Base-by-base conservation (phyloP, 2,329 filamentous ascomycete genomes). In the Fusarium robinianum region DNA sequence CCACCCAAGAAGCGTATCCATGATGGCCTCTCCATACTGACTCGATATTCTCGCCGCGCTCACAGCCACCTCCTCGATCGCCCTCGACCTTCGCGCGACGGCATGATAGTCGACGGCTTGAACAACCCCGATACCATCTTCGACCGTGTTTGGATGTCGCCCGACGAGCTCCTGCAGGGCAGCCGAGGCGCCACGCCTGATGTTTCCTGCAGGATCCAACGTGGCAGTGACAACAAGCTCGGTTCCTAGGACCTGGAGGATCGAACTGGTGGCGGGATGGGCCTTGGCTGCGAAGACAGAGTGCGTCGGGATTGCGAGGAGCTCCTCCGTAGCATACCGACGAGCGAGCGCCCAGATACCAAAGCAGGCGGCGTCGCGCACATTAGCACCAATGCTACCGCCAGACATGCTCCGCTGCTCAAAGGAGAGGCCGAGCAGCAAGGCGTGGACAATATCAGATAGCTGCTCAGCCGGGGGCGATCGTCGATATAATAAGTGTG, bases 361-460 rank as follows among this genome's bases (percentile, higher is more conserved):
- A 65, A 97, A 99, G 65, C 91, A 96, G 3, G 94, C 90, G 9
- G 94, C 92, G 71, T 99, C 94, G 32, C 94, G 83, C 11, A 99
- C 91, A 57, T 95, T 96, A 2, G 88, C 86, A 2, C 94, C 94
- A 8, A 92, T 76, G 3, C 89, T 91, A 9, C 80, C 83, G n/a
- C 94, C 92, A 3, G 89, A 90, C 1, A 89, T 81, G 31, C 86
- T 88, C 46, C 91, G 80, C 61, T 96, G 90, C 67, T 99, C 91
- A 63, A 97, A 99, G 1, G 84, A 83, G 17, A 97, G 74, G 0
- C 90, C 91, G 8, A 88, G 79, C 1, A 95, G 71, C 11, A 97
- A 75, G 3, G 87, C 84, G 46, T 87, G 83, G 3, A 96, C 75
- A 27, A 95, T 88, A 40, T 85, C 79, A 0, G 84, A 76, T 5